Base-by-base conservation (phyloP, 768 basidiomycete species). In the Suillus fuscotomentosus region DNA sequence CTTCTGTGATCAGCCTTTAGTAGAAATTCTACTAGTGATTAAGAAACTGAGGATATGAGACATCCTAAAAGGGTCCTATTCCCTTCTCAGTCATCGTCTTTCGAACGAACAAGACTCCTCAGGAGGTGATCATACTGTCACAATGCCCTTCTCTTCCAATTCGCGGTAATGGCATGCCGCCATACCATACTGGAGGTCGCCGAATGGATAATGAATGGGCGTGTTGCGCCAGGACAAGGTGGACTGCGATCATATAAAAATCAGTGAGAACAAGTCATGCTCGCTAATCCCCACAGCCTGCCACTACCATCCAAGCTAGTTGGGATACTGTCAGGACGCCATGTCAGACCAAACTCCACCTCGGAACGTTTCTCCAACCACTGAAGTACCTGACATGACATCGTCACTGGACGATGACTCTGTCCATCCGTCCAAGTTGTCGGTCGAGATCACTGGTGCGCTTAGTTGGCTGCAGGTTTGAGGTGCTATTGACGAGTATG, bases 401-500 rank as follows among this genome's bases (percentile, higher is more conserved):
- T 59, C 24, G 17, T 59, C 57, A 20, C 24, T 6, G 0, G 57
- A 59, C 15, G 41, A 42, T 17, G 57, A 27, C 17, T 59, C 57
- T 11, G 24, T 42, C 27, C 57, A 59, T 20, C 57, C 57, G 11
- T 13, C 41, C 17, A 41, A 75, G 41, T 63, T 77, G 47, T 59
- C 60, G 4, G 68, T 75, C 59, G 72, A 72, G 63, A 77, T 75
- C 61, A 74, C 75, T 64, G 67, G 74, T 70, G 34, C 15, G 59
- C 14, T 36, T 20, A 34, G 10, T 39, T 27, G 24, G 14, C 15
- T 50, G 20, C 42, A 14, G 6, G 60, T 61, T n/a, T 36, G 38
- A 51, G 14, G 41, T 20, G 15, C 24, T 59, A 27, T 42, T 42
- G 57, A 59, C 17, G 24, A 42, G 24, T 17, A 39, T 59, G 51